Evolutionary conservation across 345 rosid species (phyloP).

Genomic region (Gossypium thurberi): DNA sequence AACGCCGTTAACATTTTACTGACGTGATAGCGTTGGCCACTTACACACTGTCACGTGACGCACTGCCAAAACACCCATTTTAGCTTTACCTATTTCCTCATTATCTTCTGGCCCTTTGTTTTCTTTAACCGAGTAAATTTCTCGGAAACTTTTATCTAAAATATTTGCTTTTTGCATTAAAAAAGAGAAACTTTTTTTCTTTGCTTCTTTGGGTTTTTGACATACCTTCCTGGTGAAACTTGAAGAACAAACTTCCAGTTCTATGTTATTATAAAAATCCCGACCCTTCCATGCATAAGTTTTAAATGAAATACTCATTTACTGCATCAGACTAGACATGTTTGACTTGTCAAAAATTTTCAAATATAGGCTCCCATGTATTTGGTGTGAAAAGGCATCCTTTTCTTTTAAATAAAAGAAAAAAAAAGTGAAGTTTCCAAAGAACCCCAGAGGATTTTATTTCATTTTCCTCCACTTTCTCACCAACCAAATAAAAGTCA

Average conservation of each 20-base stretch:
- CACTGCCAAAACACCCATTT: not conserved
- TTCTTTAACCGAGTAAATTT: conserved; percentile 1
- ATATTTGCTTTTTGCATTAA: not conserved
- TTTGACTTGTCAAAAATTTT: too few relatives aligned
- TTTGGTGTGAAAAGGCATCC: not conserved
- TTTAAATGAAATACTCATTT: too few relatives aligned
- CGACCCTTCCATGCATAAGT: not conserved
- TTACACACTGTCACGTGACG: too few relatives aligned
- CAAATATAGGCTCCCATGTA: too few relatives aligned
- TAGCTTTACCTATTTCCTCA: not conserved
- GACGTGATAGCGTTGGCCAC: too few relatives aligned
- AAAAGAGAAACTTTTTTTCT: conserved; percentile 4
- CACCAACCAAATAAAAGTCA: not conserved
- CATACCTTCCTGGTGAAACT: not conserved
- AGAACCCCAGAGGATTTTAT: not conserved
- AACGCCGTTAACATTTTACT: too few relatives aligned
- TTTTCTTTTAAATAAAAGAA: too few relatives aligned
- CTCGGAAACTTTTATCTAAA: not conserved
- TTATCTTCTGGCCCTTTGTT: not conserved
- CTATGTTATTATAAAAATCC: not conserved
- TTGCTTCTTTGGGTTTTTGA: conserved; percentile 9
- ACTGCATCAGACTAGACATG: too few relatives aligned
- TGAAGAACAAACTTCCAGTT: not conserved
- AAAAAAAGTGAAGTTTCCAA: not conserved
- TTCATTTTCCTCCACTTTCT: not conserved